Evolutionary conservation across 257 asterid species (phyloP).

Genomic region (Nicotiana otophora): DNA sequence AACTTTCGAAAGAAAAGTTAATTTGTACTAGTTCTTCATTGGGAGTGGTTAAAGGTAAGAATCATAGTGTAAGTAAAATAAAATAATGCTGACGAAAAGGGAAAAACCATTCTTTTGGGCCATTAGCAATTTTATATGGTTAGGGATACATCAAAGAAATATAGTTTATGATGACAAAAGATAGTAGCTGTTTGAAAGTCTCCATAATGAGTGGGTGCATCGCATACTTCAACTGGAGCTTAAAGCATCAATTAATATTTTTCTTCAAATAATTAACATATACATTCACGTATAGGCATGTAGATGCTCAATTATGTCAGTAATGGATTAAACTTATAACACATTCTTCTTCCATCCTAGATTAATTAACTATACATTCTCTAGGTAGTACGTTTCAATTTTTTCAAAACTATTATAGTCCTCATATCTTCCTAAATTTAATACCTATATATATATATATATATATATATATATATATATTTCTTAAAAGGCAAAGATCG

Average conservation of each 20-base stretch:
- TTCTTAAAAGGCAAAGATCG: too few species aligned
- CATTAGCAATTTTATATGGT: constrained; percentile 11
- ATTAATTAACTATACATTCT: background rate
- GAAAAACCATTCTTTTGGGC: constrained; percentile 12
- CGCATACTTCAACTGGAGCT: constrained; percentile 17
- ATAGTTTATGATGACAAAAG: constrained; percentile 23
- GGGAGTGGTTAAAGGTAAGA: background rate
- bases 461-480: too few species aligned
- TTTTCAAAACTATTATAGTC: too few species aligned
- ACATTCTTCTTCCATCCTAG: background rate
- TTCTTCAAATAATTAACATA: constrained; percentile 1
- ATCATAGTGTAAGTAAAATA: background rate
- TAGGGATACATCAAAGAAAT: background rate
- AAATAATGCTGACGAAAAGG: background rate
- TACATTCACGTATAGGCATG: background rate
- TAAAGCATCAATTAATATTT: background rate
- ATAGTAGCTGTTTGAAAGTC: constrained; percentile 3
- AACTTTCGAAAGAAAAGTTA: background rate
- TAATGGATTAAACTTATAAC: background rate
- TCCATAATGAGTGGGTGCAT: constrained; percentile 7
- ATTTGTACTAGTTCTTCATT: background rate
- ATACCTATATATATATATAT: too few species aligned
- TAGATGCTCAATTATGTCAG: background rate
- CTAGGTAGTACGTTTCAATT: too few species aligned
- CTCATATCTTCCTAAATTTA: too few species aligned